Evolutionary conservation across 1,284 basidiomycete species (phyloP).

Genomic region (Wallemia hederae): DNA sequence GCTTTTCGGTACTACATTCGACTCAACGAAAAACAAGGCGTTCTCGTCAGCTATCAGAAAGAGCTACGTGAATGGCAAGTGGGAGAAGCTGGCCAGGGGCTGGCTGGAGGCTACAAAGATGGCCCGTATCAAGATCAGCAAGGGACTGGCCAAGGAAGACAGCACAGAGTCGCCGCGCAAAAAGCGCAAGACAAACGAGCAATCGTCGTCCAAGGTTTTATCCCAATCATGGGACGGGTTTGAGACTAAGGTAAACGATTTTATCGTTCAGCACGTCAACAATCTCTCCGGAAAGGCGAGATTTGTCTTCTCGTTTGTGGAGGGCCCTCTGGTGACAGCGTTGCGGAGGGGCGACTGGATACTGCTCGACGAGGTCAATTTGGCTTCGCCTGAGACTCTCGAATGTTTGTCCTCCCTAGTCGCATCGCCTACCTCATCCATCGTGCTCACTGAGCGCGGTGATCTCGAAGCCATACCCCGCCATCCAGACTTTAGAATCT

Average conservation of each 20-base stretch:
- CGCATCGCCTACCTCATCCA: slow-evolving; percentile 54
- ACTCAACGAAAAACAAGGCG: slow-evolving; percentile 59
- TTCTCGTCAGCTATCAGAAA: slow-evolving; percentile 62
- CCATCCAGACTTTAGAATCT: slow-evolving; percentile 81
- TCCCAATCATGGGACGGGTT: slow-evolving; percentile 39
- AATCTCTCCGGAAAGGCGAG: slow-evolving; percentile 37
- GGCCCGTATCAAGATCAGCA: slow-evolving; percentile 15
- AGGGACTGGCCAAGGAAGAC: slow-evolving; percentile 19
- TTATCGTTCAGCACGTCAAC: slow-evolving; percentile 50
- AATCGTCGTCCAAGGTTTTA: slow-evolving; percentile 2
- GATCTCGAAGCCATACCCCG: slow-evolving; percentile 67
- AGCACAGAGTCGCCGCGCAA: slow-evolving; percentile 10
- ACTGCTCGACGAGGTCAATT: slow-evolving; percentile 82
- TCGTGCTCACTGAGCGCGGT: slow-evolving; percentile 80
- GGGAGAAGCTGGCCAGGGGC: slow-evolving; percentile 52
- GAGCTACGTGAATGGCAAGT: slow-evolving; percentile 52
- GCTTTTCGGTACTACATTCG: slow-evolving; percentile 68
- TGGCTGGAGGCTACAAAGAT: slow-evolving; percentile 54
- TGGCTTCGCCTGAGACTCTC: slow-evolving; percentile 77
- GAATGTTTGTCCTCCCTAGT: slow-evolving; percentile 72
- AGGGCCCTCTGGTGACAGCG: slow-evolving; percentile 84
- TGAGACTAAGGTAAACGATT: slow-evolving; percentile 38
- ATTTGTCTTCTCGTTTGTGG: slow-evolving; percentile 79
- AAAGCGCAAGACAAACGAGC: slow-evolving; percentile 11
- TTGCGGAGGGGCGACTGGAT: slow-evolving; percentile 77